Evolutionary conservation across 75 land plant genomes (phyloP).

Genomic region (Picea sitchensis): DNA sequence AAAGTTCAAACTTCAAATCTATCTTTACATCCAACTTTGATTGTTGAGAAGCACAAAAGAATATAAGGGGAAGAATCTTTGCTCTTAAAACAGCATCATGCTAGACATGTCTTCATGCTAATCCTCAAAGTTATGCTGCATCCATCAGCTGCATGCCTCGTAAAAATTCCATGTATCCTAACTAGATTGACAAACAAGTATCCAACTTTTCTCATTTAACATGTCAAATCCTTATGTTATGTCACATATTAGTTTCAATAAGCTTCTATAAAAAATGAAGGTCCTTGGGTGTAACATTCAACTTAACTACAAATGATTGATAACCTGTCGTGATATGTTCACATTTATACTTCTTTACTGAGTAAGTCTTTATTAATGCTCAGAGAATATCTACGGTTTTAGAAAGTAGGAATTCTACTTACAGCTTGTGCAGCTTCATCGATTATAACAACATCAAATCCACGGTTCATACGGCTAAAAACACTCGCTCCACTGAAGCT

Average conservation of each 20-base stretch:
- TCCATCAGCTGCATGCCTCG: too few relatives aligned
- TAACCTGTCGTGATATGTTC: background rate
- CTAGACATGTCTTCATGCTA: too few relatives aligned
- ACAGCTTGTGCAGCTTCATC: slow-evolving; percentile 99
- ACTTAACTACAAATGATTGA: background rate
- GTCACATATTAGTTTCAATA: background rate
- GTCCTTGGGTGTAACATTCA: background rate
- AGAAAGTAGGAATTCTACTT: slow-evolving; percentile 18
- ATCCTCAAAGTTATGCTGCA: too few relatives aligned
- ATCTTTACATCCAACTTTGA: too few relatives aligned
- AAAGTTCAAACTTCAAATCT: too few relatives aligned
- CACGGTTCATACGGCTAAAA: slow-evolving; percentile 71
- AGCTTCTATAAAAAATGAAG: background rate
- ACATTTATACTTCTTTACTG: background rate
- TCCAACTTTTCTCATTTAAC: too few relatives aligned
- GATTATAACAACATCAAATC: slow-evolving; percentile 95
- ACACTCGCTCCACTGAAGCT: slow-evolving; percentile 90
- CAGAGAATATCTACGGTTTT: background rate
- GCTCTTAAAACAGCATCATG: too few relatives aligned
- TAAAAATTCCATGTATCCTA: too few relatives aligned
- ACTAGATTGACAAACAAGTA: too few relatives aligned
- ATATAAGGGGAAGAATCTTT: too few relatives aligned
- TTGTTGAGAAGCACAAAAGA: too few relatives aligned
- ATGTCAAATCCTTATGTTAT: background rate
- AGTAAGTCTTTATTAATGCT: background rate